Evolutionary conservation across 768 basidiomycete genomes (phyloP).

Genomic region (Russula lepida): DNA sequence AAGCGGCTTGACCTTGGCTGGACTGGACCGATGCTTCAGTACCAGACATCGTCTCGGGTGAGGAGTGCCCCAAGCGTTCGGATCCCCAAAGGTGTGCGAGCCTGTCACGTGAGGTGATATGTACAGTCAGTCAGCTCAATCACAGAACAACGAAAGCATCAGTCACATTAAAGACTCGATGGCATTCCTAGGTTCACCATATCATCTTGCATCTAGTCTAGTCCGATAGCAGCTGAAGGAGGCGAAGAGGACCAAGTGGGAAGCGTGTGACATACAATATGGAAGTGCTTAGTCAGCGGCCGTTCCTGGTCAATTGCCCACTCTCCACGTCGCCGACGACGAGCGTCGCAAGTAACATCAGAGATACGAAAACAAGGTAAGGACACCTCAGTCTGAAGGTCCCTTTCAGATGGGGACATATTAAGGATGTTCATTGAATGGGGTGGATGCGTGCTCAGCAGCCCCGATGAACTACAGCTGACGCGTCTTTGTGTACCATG

Average conservation of each 20-base stretch:
- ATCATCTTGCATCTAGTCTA: neutral
- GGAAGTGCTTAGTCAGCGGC: conserved; percentile 12
- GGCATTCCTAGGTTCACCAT: neutral
- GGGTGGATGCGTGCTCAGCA: conserved; percentile 31
- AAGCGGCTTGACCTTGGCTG: neutral
- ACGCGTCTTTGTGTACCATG: conserved; percentile 23
- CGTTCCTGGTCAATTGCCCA: neutral
- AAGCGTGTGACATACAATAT: neutral
- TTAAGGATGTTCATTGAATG: conserved; percentile 25
- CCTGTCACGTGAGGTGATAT: neutral
- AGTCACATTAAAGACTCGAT: neutral
- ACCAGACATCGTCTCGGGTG: conserved; percentile 23
- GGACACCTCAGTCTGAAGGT: neutral
- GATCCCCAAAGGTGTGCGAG: neutral
- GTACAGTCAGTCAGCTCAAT: neutral
- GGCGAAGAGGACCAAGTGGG: neutral
- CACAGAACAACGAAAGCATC: neutral
- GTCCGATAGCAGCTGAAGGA: neutral
- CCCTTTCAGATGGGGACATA: neutral
- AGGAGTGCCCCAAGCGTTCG: neutral
- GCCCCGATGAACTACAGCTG: conserved; percentile 20
- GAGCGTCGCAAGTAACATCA: neutral
- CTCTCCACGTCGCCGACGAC: conserved; percentile 13
- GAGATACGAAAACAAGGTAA: neutral
- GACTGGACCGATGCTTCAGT: neutral